phyloP scores from a whole-genome alignment of 140 eudicot species.

The Bidens hawaiensis region DNA sequence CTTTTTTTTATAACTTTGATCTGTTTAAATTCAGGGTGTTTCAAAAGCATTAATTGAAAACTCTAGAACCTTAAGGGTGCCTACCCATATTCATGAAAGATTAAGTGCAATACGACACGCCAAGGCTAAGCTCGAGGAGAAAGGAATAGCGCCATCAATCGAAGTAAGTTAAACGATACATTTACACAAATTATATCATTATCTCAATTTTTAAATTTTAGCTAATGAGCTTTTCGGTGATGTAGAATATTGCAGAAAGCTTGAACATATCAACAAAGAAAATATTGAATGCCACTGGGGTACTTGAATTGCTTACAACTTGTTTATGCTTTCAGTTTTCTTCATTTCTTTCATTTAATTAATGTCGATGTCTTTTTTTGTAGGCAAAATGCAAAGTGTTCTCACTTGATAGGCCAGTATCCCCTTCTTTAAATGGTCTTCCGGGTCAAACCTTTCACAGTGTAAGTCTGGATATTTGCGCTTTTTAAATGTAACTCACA shows the following conservation, averaged over 20 bases:
- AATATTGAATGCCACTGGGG: slow-evolving; percentile 95
- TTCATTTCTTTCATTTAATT: slow-evolving; percentile 14
- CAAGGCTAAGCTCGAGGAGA: slow-evolving; percentile 70
- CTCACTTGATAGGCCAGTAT: slow-evolving; percentile 85
- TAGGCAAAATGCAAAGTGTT: slow-evolving; percentile 79
- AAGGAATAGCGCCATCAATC: slow-evolving; percentile 79
- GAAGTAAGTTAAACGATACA: slow-evolving; percentile 44
- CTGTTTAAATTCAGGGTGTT: slow-evolving; percentile 61
- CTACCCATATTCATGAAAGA: slow-evolving; percentile 86
- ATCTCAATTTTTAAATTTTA: background rate
- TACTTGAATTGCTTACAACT: slow-evolving; percentile 20
- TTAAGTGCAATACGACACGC: slow-evolving; percentile 67
- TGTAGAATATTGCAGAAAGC: slow-evolving; percentile 74
- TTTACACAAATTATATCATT: background rate
- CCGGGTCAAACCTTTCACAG: slow-evolving; percentile 87
- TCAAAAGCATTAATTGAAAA: slow-evolving; percentile 75
- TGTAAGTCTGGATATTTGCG: slow-evolving; percentile 47
- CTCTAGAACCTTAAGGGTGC: slow-evolving; percentile 84
- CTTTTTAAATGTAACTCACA: background rate
- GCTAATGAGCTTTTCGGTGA: slow-evolving; percentile 12
- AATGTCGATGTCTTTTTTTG: background rate
- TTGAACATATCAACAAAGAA: slow-evolving; percentile 85
- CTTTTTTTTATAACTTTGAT: background rate
- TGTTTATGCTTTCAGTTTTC: background rate
- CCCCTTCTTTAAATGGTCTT: slow-evolving; percentile 66